Percentiles rank a stretch among this genome's conserved stretches.
These are phyloP conservation scores for Monotropa hypopitys DNA, from an alignment of 179 eudicot species.

Conservation along the genomic window DNA sequence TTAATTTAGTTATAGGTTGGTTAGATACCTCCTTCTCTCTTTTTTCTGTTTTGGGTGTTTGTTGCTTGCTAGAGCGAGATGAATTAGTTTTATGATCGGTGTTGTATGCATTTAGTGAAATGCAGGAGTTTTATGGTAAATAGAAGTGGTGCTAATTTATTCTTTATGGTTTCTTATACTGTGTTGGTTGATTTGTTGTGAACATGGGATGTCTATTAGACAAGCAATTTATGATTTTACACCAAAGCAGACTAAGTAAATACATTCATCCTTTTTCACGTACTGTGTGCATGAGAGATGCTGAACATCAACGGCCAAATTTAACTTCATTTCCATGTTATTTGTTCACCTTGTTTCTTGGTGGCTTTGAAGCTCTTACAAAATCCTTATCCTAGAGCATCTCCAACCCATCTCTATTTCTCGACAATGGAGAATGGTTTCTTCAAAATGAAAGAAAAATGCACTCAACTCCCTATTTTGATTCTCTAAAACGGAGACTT, in stretches of 20 bases:
- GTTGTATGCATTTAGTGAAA: background rate
- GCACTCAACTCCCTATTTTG: too few species aligned
- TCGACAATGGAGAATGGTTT: too few species aligned
- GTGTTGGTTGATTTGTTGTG: background rate
- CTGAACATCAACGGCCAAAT: background rate
- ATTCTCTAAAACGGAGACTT: too few species aligned
- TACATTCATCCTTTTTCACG: background rate
- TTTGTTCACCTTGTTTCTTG: background rate
- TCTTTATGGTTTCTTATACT: background rate
- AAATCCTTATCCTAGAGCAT: too few species aligned
- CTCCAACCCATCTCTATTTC: too few species aligned
- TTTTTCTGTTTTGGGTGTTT: background rate
- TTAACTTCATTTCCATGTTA: background rate
- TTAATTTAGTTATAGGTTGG: background rate
- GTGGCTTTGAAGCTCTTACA: background rate
- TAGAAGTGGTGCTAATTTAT: slow-evolving; percentile 2
- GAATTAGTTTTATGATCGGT: background rate
- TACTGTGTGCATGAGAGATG: background rate
- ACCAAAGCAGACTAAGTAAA: background rate
- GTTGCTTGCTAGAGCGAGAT: background rate
- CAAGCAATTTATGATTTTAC: background rate
- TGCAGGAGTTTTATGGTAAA: slow-evolving; percentile 4
- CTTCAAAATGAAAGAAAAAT: too few species aligned
- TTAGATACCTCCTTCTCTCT: background rate
- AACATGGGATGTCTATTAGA: background rate